phyloP scores from a whole-genome alignment of 2,329 filamentous ascomycete genomes.

The Xylariales sp. region DNA sequence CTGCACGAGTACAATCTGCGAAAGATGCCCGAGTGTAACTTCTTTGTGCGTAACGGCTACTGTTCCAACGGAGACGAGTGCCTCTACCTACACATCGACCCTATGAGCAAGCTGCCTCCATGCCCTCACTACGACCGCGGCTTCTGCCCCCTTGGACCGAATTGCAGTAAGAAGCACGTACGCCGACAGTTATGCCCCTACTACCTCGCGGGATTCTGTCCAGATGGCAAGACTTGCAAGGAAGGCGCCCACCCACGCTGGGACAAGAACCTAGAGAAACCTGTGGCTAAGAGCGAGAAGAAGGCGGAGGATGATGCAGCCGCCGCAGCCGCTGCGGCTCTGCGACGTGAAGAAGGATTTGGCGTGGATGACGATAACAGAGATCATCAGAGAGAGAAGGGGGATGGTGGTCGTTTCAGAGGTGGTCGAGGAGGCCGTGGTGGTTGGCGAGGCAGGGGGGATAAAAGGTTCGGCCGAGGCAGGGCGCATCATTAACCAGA shows the following conservation, averaged over 20 bases:
- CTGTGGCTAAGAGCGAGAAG: constrained; percentile 63
- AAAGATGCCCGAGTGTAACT: constrained; percentile 98
- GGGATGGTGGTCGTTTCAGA: constrained; percentile 25
- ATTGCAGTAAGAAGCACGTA: constrained; percentile 85
- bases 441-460: constrained; percentile 22
- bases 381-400: constrained; percentile 24
- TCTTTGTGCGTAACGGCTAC: constrained; percentile 88
- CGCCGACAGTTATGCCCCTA: constrained; percentile 75
- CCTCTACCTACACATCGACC: constrained; percentile 85
- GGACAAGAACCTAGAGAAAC: constrained; percentile 72
- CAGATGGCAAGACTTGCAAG: constrained; percentile 70
- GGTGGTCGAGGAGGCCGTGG: constrained; percentile 28
- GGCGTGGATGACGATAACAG: constrained; percentile 28
- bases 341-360: constrained; percentile 32
- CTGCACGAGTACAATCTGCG: constrained; percentile 97
- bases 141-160: constrained; percentile 86
- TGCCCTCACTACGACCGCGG: constrained; percentile 92
- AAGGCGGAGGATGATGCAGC: constrained; percentile 42
- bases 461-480: constrained; percentile 29
- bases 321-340: constrained; percentile 11
- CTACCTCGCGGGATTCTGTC: constrained; percentile 93
- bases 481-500: constrained; percentile 21
- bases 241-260: constrained; percentile 81
- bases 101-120: constrained; percentile 70
- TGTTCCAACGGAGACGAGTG: constrained; percentile 98